Evolutionary conservation across 139 green algal genomes (phyloP).

Genomic region (Tetradesmus lagerheimii): DNA sequence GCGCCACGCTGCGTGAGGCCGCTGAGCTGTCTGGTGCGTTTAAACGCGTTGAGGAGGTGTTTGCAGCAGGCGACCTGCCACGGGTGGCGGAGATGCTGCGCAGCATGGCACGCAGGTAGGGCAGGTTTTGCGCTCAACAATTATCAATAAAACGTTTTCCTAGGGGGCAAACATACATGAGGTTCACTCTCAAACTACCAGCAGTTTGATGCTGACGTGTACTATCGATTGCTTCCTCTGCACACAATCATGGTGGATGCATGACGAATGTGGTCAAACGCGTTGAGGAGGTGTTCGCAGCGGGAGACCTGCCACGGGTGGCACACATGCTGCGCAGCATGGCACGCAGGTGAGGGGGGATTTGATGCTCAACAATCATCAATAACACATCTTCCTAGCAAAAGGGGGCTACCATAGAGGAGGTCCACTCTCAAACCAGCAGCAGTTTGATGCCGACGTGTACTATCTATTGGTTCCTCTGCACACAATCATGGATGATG

Average conservation of each 20-base stretch:
- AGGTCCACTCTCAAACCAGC: too few species aligned
- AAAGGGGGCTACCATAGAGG: too few species aligned
- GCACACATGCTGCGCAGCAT: constrained; percentile 87
- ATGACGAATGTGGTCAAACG: constrained; percentile 44
- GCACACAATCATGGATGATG: too few species aligned
- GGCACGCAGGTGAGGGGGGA: constrained; percentile 64
- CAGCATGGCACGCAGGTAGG: constrained; percentile 81
- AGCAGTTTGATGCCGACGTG: too few species aligned
- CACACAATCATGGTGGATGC: too few species aligned
- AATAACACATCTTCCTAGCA: too few species aligned
- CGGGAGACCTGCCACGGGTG: constrained; percentile 79
- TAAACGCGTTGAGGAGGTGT: constrained; percentile 76
- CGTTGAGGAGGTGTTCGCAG: constrained; percentile 80
- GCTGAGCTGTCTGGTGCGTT: constrained; percentile 90
- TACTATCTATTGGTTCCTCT: too few species aligned
- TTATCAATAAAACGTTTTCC: too few species aligned
- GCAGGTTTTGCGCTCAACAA: background rate
- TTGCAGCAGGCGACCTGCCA: constrained; percentile 80
- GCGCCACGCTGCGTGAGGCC: constrained; percentile 89
- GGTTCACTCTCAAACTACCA: too few species aligned
- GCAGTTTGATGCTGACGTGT: too few species aligned
- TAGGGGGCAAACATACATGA: too few species aligned
- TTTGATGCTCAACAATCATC: background rate
- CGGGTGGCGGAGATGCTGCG: constrained; percentile 84
- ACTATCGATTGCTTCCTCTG: too few species aligned